Conservation (phyloP, 2,329 filamentous ascomycete species). For the Scedosporium boydii region DNA sequence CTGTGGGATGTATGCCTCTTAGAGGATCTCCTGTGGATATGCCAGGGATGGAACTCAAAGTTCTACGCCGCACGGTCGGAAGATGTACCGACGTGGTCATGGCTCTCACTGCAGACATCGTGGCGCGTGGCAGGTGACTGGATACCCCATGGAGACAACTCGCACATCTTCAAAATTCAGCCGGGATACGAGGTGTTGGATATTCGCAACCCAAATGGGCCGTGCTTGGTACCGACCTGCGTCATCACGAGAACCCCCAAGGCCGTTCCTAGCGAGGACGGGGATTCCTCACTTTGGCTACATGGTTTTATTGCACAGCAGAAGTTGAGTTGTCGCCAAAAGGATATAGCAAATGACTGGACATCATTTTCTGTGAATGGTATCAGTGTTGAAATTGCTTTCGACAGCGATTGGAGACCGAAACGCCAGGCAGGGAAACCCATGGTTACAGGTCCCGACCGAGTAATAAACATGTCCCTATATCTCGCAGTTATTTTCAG, state of each 20-base stretch:
- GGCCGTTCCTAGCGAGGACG: neutral
- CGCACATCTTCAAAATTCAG: neutral
- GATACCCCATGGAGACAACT: neutral
- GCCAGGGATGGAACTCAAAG: neutral
- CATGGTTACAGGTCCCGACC: neutral
- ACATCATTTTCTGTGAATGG: neutral
- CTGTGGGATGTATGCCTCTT: neutral
- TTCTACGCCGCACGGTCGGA: neutral
- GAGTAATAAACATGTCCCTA: neutral
- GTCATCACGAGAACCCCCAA: neutral
- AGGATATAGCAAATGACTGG: neutral
- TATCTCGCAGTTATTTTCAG: neutral
- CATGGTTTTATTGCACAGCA: neutral
- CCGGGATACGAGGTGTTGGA: neutral
- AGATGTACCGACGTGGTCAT: neutral
- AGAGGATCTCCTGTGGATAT: neutral
- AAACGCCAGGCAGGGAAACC: neutral
- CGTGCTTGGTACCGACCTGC: neutral
- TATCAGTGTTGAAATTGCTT: neutral
- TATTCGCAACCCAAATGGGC: neutral
- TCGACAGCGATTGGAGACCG: neutral
- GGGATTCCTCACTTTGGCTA: neutral
- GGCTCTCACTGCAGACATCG: neutral
- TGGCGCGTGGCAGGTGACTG: neutral
- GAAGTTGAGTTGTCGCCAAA: neutral